Evolutionary conservation across 2,329 filamentous ascomycete species (phyloP).

Genomic region (Alternaria arbusti): DNA sequence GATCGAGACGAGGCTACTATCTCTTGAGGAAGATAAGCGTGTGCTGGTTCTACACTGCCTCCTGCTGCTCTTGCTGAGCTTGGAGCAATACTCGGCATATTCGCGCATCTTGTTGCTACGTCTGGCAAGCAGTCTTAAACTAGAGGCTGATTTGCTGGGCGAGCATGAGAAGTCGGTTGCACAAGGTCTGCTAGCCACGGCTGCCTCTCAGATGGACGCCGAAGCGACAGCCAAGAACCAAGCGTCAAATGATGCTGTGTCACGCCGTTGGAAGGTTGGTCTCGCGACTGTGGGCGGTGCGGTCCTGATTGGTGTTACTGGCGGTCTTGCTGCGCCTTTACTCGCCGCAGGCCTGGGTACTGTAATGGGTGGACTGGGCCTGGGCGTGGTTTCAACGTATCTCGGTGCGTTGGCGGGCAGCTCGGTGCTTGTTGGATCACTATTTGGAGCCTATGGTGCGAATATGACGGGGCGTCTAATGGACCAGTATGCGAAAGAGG

Average conservation of each 20-base stretch:
- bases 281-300: conserved; percentile 86
- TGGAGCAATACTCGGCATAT: conserved; percentile 77
- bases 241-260: conserved; percentile 67
- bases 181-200: conserved; percentile 69
- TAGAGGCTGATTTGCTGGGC: conserved; percentile 68
- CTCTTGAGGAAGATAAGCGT: conserved; percentile 56
- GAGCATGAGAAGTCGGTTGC: conserved; percentile 78
- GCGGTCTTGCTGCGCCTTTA: conserved; percentile 76
- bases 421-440: conserved; percentile 75
- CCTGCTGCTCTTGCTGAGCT: conserved; percentile 72
- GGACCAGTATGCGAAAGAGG: conserved; percentile 80
- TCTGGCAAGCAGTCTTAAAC: conserved; percentile 70
- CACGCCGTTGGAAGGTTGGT: conserved; percentile 78
- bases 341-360: conserved; percentile 78
- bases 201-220: conserved; percentile 73
- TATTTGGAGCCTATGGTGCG: conserved; percentile 88
- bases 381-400: conserved; percentile 77
- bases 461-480: conserved; percentile 84
- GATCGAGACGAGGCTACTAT: conserved; percentile 44
- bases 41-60: conserved; percentile 73
- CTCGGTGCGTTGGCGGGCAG: conserved; percentile 82
- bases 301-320: conserved; percentile 79
- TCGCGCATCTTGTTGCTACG: conserved; percentile 75
- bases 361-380: conserved; percentile 75
- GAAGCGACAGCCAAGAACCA: conserved; percentile 77